These are phyloP conservation scores for Simplicillium aogashimaense DNA, from an alignment of 2,329 filamentous ascomycete genomes.

Conservation along the genomic window DNA sequence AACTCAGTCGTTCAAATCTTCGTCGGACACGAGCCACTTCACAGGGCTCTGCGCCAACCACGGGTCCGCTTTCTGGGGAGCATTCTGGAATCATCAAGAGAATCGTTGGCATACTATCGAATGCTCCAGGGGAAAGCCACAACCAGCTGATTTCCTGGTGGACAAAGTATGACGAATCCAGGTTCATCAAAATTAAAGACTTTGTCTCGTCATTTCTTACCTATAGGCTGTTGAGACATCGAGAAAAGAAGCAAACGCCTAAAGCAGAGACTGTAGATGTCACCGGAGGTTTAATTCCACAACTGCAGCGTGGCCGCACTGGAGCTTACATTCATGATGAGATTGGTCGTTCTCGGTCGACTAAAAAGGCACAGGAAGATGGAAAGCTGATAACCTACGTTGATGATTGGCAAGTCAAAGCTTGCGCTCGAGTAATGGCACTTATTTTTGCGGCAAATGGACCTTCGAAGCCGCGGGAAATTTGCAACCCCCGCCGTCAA, in stretches of 20 bases:
- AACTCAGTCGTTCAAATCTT: conserved; percentile 10
- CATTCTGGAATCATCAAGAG: conserved; percentile 82
- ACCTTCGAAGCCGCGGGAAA: conserved; percentile 24
- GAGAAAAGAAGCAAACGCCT: conserved; percentile 52
- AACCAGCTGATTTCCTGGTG: conserved; percentile 72
- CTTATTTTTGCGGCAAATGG: conserved; percentile 78
- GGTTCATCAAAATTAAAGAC: conserved; percentile 67
- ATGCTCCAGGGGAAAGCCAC: conserved; percentile 66
- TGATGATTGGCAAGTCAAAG: conserved; percentile 85
- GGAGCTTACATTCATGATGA: conserved; percentile 69
- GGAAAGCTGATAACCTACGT: conserved; percentile 53
- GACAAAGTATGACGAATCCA: conserved; percentile 54
- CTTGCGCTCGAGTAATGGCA: conserved; percentile 69
- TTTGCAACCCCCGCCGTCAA: conserved; percentile 38
- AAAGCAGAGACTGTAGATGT: conserved; percentile 49
- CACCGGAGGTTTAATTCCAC: conserved; percentile 61
- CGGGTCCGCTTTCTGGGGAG: conserved; percentile 45
- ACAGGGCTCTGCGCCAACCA: conserved; percentile 15
- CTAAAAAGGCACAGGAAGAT: conserved; percentile 45
- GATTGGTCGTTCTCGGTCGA: conserved; percentile 43
- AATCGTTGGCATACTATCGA: conserved; percentile 69
- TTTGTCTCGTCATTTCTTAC: conserved; percentile 70
- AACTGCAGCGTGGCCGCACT: conserved; percentile 55
- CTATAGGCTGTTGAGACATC: conserved; percentile 64
- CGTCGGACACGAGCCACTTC: conserved; percentile 7